Evolutionary conservation across 2,329 filamentous ascomycete genomes (phyloP).

Genomic region (Calycina herbarum): DNA sequence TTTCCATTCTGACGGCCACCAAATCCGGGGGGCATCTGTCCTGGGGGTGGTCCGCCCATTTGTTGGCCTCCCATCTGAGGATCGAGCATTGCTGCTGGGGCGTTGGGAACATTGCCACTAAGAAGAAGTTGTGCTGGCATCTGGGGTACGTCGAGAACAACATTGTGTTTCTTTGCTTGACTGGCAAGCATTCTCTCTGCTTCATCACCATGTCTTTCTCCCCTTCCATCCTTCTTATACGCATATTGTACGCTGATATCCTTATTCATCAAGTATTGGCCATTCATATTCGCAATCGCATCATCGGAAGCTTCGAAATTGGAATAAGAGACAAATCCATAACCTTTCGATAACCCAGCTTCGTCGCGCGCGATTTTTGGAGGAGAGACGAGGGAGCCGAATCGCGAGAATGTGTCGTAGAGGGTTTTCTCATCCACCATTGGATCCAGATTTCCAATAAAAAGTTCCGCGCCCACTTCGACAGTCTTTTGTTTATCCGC

Average conservation of each 20-base stretch:
- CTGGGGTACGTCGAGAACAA: constrained; percentile 65
- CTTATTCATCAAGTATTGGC: constrained; percentile 96
- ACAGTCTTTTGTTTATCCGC: constrained; percentile 94
- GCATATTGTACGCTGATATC: constrained; percentile 96
- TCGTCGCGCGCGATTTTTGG: constrained; percentile 95
- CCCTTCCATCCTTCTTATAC: constrained; percentile 99
- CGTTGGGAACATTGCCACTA: constrained; percentile 44
- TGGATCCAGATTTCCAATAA: constrained; percentile 91
- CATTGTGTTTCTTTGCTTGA: constrained; percentile 91
- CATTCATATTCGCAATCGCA: constrained; percentile 89
- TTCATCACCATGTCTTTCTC: constrained; percentile 90
- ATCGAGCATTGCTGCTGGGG: constrained; percentile 43
- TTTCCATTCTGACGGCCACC: constrained; percentile 27
- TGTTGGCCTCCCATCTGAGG: constrained; percentile 20
- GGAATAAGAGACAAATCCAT: constrained; percentile 91
- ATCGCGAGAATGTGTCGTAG: constrained; percentile 92
- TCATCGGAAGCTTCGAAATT: constrained; percentile 93
- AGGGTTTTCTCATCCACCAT: constrained; percentile 95
- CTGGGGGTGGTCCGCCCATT: constrained; percentile 27
- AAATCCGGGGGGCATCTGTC: constrained; percentile 33
- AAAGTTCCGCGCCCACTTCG: constrained; percentile 94
- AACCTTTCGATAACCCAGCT: constrained; percentile 85
- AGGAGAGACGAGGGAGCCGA: constrained; percentile 78
- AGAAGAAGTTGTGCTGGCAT: constrained; percentile 41
- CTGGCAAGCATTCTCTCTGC: constrained; percentile 89